A percentile compares a stretch with the other conserved stretches of the same genome.
phyloP scores from a whole-genome alignment of 345 rosid genomes.

The Gossypium bickii region DNA sequence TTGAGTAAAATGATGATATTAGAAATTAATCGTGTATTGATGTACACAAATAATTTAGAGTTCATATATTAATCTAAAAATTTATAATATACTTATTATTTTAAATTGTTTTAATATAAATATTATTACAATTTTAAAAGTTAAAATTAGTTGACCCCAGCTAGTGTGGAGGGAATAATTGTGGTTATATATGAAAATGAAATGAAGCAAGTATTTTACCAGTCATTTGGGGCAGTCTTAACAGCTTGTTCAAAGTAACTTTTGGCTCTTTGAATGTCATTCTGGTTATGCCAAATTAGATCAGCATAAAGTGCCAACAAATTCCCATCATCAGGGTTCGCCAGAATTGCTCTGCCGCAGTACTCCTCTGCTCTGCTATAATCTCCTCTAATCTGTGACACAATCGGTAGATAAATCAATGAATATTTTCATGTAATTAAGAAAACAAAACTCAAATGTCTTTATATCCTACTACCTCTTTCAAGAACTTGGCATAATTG shows the following conservation, averaged over 20 bases:
- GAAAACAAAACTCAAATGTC: not conserved
- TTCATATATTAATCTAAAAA: no score
- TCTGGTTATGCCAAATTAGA: conserved; percentile 61
- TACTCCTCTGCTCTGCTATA: conserved; percentile 67
- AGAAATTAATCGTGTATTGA: no score
- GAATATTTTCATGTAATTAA: not conserved
- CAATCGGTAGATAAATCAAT: not conserved
- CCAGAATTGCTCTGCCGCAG: conserved; percentile 72
- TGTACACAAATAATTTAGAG: no score
- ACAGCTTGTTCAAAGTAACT: conserved; percentile 77
- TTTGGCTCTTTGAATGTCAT: conserved; percentile 68
- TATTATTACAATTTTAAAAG: no score
- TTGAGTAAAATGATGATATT: no score
- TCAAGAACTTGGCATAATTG: conserved; percentile 82
- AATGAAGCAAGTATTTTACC: conserved; percentile 34
- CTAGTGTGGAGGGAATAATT: no score
- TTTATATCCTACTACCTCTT: conserved; percentile 45
- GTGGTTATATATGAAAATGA: not conserved
- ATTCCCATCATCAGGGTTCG: conserved; percentile 60
- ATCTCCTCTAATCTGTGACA: conserved; percentile 61
- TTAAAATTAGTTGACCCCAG: no score
- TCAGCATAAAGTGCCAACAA: conserved; percentile 74
- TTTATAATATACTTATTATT: no score
- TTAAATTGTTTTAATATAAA: no score
- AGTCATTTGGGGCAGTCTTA: conserved; percentile 71